Evolutionary conservation across 768 basidiomycete species (phyloP).

Genomic region (Podaxis pistillaris): DNA sequence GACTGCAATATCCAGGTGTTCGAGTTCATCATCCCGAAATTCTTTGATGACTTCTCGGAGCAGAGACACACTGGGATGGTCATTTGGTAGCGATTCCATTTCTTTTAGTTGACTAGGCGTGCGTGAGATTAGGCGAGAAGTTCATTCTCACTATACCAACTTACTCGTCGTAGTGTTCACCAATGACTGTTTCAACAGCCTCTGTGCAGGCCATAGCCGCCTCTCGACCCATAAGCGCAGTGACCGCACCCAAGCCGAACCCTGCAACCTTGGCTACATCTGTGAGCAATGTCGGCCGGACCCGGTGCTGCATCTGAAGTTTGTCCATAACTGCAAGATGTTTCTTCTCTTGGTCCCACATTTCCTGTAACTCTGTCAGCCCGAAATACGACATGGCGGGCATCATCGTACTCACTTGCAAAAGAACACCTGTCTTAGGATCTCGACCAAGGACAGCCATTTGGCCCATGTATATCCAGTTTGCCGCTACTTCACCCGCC

Average conservation of each 20-base stretch:
- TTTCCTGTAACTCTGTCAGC: constrained; percentile 54
- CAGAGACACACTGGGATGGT: constrained; percentile 78
- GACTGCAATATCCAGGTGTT: constrained; percentile 90
- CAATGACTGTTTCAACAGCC: constrained; percentile 96
- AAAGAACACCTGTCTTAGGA: constrained; percentile 53
- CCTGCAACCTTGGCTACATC: constrained; percentile 87
- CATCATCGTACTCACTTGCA: constrained; percentile 57
- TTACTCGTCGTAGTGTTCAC: constrained; percentile 97
- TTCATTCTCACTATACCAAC: constrained; percentile 28
- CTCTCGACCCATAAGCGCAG: constrained; percentile 86
- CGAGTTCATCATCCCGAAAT: constrained; percentile 92
- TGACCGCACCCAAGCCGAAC: constrained; percentile 81
- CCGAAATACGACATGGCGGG: neutral
- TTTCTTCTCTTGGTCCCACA: constrained; percentile 97
- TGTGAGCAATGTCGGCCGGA: constrained; percentile 81
- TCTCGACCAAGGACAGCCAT: constrained; percentile 68
- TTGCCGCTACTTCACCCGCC: constrained; percentile 93
- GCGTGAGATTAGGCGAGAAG: constrained; percentile 12
- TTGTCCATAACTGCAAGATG: constrained; percentile 86
- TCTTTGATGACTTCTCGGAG: constrained; percentile 73
- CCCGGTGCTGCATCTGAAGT: constrained; percentile 76
- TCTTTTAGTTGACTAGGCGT: constrained; percentile 74
- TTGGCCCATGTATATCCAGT: constrained; percentile 94
- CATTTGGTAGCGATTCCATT: constrained; percentile 56
- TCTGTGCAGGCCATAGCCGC: constrained; percentile 99